phyloP scores from a whole-genome alignment of 2,329 filamentous ascomycete genomes.

The Alternaria gansuensis region DNA sequence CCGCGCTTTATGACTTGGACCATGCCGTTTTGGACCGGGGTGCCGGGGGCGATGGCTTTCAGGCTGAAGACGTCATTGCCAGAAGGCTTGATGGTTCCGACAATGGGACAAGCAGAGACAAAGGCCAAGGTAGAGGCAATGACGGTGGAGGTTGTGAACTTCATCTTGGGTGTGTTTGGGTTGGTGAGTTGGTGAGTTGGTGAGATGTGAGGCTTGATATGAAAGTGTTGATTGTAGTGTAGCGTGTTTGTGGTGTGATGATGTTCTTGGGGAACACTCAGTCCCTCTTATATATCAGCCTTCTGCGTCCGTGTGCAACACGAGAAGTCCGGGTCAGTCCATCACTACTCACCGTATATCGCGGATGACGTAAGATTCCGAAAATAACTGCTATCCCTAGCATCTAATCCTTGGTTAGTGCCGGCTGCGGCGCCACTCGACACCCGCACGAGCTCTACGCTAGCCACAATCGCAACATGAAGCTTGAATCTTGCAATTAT shows the following conservation, averaged over 20 bases:
- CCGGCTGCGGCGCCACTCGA: not conserved
- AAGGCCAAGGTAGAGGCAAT: not conserved
- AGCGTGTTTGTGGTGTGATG: not conserved
- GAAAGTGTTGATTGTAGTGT: not conserved
- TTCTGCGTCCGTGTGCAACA: not conserved
- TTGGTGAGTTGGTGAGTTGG: not conserved
- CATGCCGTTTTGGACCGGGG: constrained; percentile 57
- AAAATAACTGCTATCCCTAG: not conserved
- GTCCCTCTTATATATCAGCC: not conserved
- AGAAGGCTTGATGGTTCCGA: constrained; percentile 18
- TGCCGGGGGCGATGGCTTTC: constrained; percentile 61
- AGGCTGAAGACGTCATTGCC: constrained; percentile 56
- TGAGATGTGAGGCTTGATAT: not conserved
- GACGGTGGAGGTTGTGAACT: not conserved
- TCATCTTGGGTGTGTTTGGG: not conserved
- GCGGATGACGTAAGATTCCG: not conserved
- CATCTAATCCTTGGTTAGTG: not conserved
- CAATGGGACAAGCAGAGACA: not conserved
- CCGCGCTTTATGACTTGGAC: constrained; percentile 58
- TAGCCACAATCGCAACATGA: too few relatives aligned
- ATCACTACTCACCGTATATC: not conserved
- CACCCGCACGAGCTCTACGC: too few relatives aligned
- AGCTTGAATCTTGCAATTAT: too few relatives aligned
- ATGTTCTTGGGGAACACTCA: not conserved
- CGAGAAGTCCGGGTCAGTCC: not conserved